Base-by-base conservation (phyloP, 2,329 filamentous ascomycete genomes). In the Dactylella cylindrospora region DNA sequence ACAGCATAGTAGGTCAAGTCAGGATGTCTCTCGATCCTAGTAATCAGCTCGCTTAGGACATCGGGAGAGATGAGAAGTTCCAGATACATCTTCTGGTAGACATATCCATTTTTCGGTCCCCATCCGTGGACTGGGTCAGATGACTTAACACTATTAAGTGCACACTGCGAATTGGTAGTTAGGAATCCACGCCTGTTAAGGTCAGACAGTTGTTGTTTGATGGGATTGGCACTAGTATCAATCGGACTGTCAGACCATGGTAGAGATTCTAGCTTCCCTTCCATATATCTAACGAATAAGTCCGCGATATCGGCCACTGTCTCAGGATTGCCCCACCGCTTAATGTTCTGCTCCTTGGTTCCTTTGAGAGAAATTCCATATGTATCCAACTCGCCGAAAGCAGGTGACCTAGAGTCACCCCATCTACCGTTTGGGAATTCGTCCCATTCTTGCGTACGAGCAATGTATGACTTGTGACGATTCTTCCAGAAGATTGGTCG, bases 401-500 rank as follows among this genome's bases (percentile, higher is more conserved):
- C 93, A 64, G 93, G 93, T 57, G 91, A 97, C 66, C 93, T 83
- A 46, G 90, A 91, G 74, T 98, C 93, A 74, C 93, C 94, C 93
- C 93, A 98, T 73, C 93, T 86, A 39, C 93, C 93, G 77, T 98
- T 98, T 52, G 93, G 93, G 70, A 96, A 98, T 73, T 98, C 93
- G 70, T 98, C 93, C 93, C 93, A 98, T 68, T 96, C 91, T 72
- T 96, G 90, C 0, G 93, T 98, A 51, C 93, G 88, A 52, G 89
- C 84, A 51, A 98, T 84, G 70, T 98, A 98, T 3, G 90, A 95
- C 71, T 93, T 90, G 75, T 95, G 93, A 57, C 93, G 84, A 75
- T 97, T 96, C 69, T 91, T 85, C 93, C 93, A 98, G 80, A 98
- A 98, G 68, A 98, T 95, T 26, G 93, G 93, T 47, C 93, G 88